Conservation (phyloP, 768 basidiomycete genomes). For the Tulasnella sp. region DNA sequence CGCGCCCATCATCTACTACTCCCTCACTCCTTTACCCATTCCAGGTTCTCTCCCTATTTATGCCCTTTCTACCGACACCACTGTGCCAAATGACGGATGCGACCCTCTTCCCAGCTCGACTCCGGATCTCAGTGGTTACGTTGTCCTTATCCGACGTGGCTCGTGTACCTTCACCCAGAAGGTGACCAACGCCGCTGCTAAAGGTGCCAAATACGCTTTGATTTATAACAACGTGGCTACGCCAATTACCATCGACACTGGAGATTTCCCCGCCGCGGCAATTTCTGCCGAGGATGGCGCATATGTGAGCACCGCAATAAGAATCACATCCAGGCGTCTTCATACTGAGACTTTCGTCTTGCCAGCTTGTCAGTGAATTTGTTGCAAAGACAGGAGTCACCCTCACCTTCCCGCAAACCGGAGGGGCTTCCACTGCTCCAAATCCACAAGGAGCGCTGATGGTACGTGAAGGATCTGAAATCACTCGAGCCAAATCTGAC, state of each 20-base stretch:
- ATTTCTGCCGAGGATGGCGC: slow-evolving; percentile 55
- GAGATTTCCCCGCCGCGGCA: slow-evolving; percentile 39
- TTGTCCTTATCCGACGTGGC: slow-evolving; percentile 41
- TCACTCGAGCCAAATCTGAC: not conserved
- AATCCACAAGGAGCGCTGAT: slow-evolving; percentile 35
- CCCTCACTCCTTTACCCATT: slow-evolving; percentile 34
- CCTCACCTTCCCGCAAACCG: slow-evolving; percentile 26
- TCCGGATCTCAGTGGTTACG: slow-evolving; percentile 37
- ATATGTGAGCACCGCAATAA: not conserved
- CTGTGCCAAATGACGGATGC: slow-evolving; percentile 39
- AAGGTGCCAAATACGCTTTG: slow-evolving; percentile 49
- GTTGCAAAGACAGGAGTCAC: not conserved
- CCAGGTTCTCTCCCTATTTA: slow-evolving; percentile 38
- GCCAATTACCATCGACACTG: slow-evolving; percentile 45
- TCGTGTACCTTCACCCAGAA: slow-evolving; percentile 44
- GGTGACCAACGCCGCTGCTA: slow-evolving; percentile 52
- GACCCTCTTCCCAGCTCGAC: slow-evolving; percentile 36
- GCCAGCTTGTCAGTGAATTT: slow-evolving; percentile 17
- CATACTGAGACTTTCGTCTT: not conserved
- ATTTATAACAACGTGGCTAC: slow-evolving; percentile 40
- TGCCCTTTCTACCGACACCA: slow-evolving; percentile 39
- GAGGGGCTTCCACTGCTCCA: not conserved
- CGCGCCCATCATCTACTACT: slow-evolving; percentile 54
- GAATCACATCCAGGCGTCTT: too few relatives aligned
- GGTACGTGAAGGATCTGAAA: not conserved